Evolutionary conservation across 768 basidiomycete species (phyloP), one percentile per base, ranked within the genome.

Genomic region (Rhodotorula sphaerocarpa): DNA sequence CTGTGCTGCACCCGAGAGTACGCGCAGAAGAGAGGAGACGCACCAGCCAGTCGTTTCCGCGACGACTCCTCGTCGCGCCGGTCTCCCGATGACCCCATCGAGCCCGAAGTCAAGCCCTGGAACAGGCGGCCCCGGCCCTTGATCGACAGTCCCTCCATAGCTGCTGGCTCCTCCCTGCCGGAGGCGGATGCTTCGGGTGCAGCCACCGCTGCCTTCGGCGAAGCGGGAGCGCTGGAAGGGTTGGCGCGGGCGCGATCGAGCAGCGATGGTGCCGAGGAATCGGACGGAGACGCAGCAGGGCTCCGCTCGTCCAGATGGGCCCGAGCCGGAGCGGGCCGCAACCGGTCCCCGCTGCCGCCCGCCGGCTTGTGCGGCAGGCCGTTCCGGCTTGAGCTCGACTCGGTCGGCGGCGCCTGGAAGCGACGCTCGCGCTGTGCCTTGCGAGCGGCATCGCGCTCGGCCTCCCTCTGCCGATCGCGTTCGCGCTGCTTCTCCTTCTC

Each of bases 401-500:
- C 34, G 10, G 43, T 23, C 43, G 20, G 43, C 43, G 23, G 36
- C 36, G 9, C 10, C 16, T 39, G 9, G 36, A 39, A 39, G 36
- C 36, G 36, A 9, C 36, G 36, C 44, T 11, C 55, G 48, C 51
- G 34, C 50, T 25, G 28, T 16, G 36, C 36, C 10, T 39, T 16
- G 9, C 36, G 36, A 39, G 36, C 36, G 16, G 36, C 36, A 9
- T 39, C 36, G 10, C 36, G 36, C 23, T 16, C 44, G 21, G 45
- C 30, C 36, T 63, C 62, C 41, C 57, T 46, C 52, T 58, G 39
- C 18, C 25, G n/a, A 27, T 56, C 55, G 33, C 55, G 55, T 28
- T 57, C 14, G 21, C 56, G 56, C 46, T 39, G 23, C 53, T 59
- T 59, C 58, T 65, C 63, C 55, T 46, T 50, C 48, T 21, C 54